phyloP scores from a whole-genome alignment of 148 eudicot genomes.

The Camellia lanceoleosa region DNA sequence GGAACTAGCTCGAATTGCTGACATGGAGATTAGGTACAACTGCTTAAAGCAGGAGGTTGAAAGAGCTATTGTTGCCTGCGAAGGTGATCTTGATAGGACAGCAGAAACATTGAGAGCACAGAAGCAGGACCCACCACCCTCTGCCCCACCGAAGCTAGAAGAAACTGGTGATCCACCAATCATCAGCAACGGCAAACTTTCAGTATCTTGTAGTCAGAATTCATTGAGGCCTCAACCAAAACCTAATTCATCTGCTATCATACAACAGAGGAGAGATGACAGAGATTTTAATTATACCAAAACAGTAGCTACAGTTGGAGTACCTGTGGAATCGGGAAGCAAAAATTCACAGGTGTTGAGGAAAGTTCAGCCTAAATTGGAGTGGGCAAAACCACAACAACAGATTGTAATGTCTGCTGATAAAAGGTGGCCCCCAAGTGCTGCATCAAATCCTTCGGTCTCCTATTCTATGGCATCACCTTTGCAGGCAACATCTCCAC shows the following conservation, averaged over 20 bases:
- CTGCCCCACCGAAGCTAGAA: constrained; percentile 44
- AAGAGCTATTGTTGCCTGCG: constrained; percentile 75
- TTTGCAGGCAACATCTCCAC: constrained; percentile 51
- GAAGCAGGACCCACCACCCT: constrained; percentile 57
- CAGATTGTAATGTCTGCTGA: constrained; percentile 43
- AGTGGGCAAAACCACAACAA: constrained; percentile 54
- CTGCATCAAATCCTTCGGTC: constrained; percentile 56
- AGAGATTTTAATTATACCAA: constrained; percentile 65
- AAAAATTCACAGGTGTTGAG: constrained; percentile 47
- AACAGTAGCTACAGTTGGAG: constrained; percentile 45
- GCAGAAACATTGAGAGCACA: constrained; percentile 62
- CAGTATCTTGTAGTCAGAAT: constrained; percentile 41
- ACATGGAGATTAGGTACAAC: constrained; percentile 61
- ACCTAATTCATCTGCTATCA: constrained; percentile 20
- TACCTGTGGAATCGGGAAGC: constrained; percentile 37
- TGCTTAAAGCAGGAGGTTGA: constrained; percentile 89
- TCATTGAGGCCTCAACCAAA: constrained; percentile 46
- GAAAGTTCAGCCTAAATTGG: constrained; percentile 54
- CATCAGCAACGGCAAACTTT: constrained; percentile 38
- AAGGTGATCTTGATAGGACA: constrained; percentile 89
- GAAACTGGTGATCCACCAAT: constrained; percentile 54
- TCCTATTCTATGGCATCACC: constrained; percentile 57
- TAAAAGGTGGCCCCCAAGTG: constrained; percentile 51
- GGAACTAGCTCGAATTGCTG: constrained; percentile 77
- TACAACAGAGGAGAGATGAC: constrained; percentile 70